These are phyloP conservation scores for Ophiocordyceps camponoti-floridani DNA, from an alignment of 2,329 filamentous ascomycete species.

Conservation along the genomic window DNA sequence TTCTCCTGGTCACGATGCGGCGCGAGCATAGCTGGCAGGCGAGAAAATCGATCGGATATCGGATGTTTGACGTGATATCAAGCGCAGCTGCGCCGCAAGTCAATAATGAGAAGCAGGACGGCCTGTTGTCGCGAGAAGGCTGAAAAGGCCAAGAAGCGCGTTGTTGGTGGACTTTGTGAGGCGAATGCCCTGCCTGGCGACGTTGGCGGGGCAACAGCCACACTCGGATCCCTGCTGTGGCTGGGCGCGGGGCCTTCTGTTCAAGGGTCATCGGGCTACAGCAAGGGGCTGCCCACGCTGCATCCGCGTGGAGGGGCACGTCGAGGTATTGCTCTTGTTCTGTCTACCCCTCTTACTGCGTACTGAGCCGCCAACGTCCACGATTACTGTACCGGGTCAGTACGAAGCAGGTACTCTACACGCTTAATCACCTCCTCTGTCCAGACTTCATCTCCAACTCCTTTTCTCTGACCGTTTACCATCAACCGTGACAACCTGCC, in stretches of 20 bases:
- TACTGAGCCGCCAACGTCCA: background rate
- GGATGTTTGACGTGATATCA: background rate
- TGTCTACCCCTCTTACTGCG: too few relatives aligned
- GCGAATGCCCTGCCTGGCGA: background rate
- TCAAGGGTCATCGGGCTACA: slow-evolving; percentile 11
- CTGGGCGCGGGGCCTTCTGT: background rate
- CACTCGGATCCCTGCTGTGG: slow-evolving; percentile 1
- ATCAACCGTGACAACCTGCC: slow-evolving; percentile 13
- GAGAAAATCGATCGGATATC: background rate
- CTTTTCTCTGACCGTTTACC: slow-evolving; percentile 11
- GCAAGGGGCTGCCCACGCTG: slow-evolving; percentile 1
- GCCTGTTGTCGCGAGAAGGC: background rate
- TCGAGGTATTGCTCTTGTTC: background rate
- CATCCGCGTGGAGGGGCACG: background rate
- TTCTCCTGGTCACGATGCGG: slow-evolving; percentile 79
- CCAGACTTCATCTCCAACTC: slow-evolving; percentile 5
- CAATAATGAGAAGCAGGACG: too few relatives aligned
- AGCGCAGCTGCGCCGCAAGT: background rate
- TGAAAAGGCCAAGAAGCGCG: background rate
- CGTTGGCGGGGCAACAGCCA: slow-evolving; percentile 13
- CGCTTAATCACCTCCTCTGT: background rate
- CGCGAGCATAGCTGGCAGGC: slow-evolving; percentile 43
- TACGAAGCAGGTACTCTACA: background rate
- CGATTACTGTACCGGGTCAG: background rate
- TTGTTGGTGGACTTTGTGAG: slow-evolving; percentile 29